phyloP scores from a whole-genome alignment of 1,284 basidiomycete genomes.

The Apiotrichum brassicae region DNA sequence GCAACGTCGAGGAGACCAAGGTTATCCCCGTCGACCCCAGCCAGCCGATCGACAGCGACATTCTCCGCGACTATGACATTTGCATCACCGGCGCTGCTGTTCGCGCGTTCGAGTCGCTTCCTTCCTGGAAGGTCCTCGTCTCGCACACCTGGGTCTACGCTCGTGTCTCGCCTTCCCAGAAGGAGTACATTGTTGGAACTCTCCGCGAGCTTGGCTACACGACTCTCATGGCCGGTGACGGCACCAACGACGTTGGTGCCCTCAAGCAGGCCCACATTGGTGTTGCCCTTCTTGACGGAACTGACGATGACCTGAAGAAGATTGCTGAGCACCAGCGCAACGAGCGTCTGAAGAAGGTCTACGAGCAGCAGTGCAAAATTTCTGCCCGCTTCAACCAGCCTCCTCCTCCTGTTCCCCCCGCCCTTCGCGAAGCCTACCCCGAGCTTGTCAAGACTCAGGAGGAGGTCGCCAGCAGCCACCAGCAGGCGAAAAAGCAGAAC shows the following conservation, averaged over 20 bases:
- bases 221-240: constrained; percentile 94
- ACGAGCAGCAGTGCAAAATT: constrained; percentile 85
- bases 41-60: constrained; percentile 64
- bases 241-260: constrained; percentile 94
- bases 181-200: constrained; percentile 84
- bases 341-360: constrained; percentile 88
- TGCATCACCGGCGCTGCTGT: constrained; percentile 89
- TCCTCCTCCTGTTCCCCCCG: constrained; percentile 79
- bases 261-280: constrained; percentile 94
- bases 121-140: constrained; percentile 64
- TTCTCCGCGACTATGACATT: constrained; percentile 83
- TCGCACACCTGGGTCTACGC: constrained; percentile 96
- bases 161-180: constrained; percentile 89
- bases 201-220: constrained; percentile 79
- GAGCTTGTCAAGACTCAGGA: constrained; percentile 85
- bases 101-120: constrained; percentile 63
- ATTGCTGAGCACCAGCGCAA: constrained; percentile 85
- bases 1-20: constrained; percentile 81
- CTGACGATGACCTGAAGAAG: constrained; percentile 79
- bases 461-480: constrained; percentile 60
- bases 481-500: constrained; percentile 65
- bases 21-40: constrained; percentile 73
- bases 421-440: constrained; percentile 75
- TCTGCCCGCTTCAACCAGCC: constrained; percentile 82
- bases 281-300: constrained; percentile 84